Evolutionary conservation across 2,329 filamentous ascomycete species (phyloP).

Genomic region (Aureobasidium sp.): DNA sequence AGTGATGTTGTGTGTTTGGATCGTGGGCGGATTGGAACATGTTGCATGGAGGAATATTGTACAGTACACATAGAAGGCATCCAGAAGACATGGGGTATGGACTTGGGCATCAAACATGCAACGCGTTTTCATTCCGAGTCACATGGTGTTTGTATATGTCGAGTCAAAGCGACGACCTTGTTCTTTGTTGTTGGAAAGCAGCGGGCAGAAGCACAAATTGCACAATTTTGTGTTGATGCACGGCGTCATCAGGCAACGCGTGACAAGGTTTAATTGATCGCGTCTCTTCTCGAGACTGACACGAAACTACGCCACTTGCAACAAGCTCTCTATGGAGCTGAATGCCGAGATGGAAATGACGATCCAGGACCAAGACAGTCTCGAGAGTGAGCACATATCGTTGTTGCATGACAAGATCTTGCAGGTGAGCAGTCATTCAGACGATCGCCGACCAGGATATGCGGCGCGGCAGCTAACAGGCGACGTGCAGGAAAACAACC

Average conservation of each 20-base stretch:
- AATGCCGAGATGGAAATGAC: conserved; percentile 10
- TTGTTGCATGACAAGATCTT: conserved; percentile 15
- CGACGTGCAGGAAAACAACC: conserved; percentile 6
- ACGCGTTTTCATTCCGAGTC: too few relatives aligned
- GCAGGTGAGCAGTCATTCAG: conserved; percentile 10
- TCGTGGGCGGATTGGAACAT: not conserved
- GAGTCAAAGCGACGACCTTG: too few relatives aligned
- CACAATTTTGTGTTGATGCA: too few relatives aligned
- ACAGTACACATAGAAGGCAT: not conserved
- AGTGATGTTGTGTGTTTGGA: not conserved
- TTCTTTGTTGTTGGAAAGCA: too few relatives aligned
- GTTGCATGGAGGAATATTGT: not conserved
- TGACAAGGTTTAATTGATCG: not conserved
- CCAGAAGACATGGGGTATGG: not conserved
- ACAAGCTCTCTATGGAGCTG: conserved; percentile 1
- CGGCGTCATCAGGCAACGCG: too few relatives aligned
- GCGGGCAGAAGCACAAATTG: too few relatives aligned
- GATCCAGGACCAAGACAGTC: conserved; percentile 15
- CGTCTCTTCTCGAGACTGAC: not conserved
- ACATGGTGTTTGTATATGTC: not conserved
- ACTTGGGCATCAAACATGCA: too few relatives aligned
- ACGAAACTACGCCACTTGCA: not conserved
- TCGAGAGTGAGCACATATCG: conserved; percentile 18
- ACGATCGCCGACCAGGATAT: conserved; percentile 13
- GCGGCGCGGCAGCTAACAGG: not conserved